These are phyloP conservation scores for Bidens hawaiensis DNA, from an alignment of 140 eudicot genomes.

Conservation along the genomic window DNA sequence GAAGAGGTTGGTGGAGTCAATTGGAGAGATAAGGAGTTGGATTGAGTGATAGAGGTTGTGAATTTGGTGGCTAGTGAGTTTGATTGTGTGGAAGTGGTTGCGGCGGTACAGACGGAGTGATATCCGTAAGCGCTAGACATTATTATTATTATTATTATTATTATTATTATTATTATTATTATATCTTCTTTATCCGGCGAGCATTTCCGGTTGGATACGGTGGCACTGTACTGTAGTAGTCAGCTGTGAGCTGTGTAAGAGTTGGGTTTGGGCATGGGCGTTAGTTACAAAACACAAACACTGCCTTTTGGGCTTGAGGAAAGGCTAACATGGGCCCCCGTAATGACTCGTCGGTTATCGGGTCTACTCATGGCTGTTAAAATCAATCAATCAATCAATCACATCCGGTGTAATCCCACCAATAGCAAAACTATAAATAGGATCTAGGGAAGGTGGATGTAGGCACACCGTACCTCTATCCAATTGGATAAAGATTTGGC, in stretches of 20 bases:
- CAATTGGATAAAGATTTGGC: too few relatives aligned
- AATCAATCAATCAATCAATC: too few relatives aligned
- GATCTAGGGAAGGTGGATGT: too few relatives aligned
- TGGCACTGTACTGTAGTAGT: neutral
- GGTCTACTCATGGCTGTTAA: too few relatives aligned
- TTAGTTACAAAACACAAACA: slow-evolving; percentile 11
- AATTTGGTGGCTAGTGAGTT: neutral
- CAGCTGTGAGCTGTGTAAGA: neutral
- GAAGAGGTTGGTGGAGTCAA: slow-evolving; percentile 1
- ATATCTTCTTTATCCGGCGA: slow-evolving; percentile 12
- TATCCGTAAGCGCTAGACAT: slow-evolving; percentile 21
- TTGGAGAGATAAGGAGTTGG: slow-evolving; percentile 11
- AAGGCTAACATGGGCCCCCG: neutral
- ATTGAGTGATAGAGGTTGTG: neutral
- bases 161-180: too few relatives aligned
- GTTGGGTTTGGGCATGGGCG: slow-evolving; percentile 4
- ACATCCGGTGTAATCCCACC: too few relatives aligned
- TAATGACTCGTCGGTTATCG: too few relatives aligned
- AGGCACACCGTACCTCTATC: too few relatives aligned
- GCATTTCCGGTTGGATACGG: slow-evolving; percentile 11
- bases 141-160: too few relatives aligned
- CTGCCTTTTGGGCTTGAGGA: slow-evolving; percentile 12
- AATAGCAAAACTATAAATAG: too few relatives aligned
- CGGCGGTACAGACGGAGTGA: slow-evolving; percentile 10
- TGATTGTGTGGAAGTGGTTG: slow-evolving; percentile 15